Percentiles rank a stretch among this genome's conserved stretches.
phyloP scores from a whole-genome alignment of 2,329 filamentous ascomycete genomes.

The Metarhizium anisopliae region DNA sequence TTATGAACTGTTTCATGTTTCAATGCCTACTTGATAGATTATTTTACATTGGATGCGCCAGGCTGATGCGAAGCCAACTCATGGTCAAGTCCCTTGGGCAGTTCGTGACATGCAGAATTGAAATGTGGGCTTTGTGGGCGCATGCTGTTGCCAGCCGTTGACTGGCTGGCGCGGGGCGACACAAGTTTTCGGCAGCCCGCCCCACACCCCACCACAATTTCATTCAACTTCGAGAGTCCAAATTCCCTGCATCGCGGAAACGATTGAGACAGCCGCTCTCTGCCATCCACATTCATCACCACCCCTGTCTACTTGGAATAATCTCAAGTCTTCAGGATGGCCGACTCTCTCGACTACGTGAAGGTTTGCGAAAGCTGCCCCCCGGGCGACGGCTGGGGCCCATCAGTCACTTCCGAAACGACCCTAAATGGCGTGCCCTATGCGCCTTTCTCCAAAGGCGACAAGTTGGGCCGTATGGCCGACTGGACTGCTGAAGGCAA shows the following conservation, averaged over 20 bases:
- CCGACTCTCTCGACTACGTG: constrained; percentile 47
- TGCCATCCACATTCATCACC: background rate
- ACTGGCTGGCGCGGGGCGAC: constrained; percentile 17
- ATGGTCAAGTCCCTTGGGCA: background rate
- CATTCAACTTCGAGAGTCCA: constrained; percentile 20
- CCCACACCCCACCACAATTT: constrained; percentile 36
- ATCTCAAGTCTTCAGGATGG: constrained; percentile 25
- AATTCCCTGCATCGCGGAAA: constrained; percentile 21
- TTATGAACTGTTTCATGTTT: background rate
- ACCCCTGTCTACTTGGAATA: background rate
- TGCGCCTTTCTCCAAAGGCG: constrained; percentile 95
- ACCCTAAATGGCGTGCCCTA: constrained; percentile 93
- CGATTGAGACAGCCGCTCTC: constrained; percentile 3
- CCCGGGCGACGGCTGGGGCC: constrained; percentile 78
- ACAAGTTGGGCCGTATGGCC: constrained; percentile 98
- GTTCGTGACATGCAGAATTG: background rate
- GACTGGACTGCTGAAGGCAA: constrained; percentile 95
- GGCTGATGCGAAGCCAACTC: background rate
- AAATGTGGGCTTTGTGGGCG: constrained; percentile 4
- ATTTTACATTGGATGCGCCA: background rate
- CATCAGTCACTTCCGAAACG: constrained; percentile 70
- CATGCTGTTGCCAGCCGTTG: background rate
- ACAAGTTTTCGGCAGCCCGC: constrained; percentile 18
- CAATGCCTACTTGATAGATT: background rate
- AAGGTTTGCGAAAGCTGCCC: constrained; percentile 65